Base-by-base conservation (phyloP, 768 basidiomycete genomes). In the Butyriboletus loyo region DNA sequence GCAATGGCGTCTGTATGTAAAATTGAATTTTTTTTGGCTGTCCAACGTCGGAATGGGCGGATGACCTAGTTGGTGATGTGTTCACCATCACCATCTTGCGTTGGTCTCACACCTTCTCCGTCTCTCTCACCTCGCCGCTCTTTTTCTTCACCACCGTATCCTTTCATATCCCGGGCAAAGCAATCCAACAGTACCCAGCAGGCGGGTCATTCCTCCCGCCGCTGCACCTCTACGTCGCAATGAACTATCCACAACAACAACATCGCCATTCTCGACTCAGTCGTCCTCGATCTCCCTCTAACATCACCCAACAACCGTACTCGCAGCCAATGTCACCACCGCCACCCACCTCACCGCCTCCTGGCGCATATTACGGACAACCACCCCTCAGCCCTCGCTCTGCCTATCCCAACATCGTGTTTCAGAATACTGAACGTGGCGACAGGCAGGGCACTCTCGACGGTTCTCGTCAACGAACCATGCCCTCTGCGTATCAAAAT, bases 391-490 rank as follows among this genome's bases (percentile, higher is more conserved):
- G 36, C 43, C 49, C 63, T 21, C 68, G 68, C 25, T 39, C 61
- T 17, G 44, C n/a, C 15, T 55, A 56, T 34, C 59, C 74, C 39
- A 78, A 75, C 58, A 84, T 92, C 24, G 85, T 85, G 32, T 92
- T 92, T 65, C 84, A 85, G 68, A 77, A 75, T 50, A 74, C 58
- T 17, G 89, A 91, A 66, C 80, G 78, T 63, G 88, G 88, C 43
- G 87, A 89, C 71, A 80, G 87, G 49, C 76, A 73, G 22, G 76
- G 73, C 7, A 71, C 77, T 13, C 71, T 88, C 31, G 86, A 86
- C 64, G 73, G 75, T n/a, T 70, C 75, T 21, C 79, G 80, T 14
- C 77, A 78, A 55, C 73, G 77, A 31, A 68, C 66, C 27, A 72
- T 79, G 50, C 72, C 72, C 46, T 73, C 73, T 34, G 67, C 78